Base-by-base conservation (phyloP, 208 protist species). In the Leishmania mexicana region DNA sequence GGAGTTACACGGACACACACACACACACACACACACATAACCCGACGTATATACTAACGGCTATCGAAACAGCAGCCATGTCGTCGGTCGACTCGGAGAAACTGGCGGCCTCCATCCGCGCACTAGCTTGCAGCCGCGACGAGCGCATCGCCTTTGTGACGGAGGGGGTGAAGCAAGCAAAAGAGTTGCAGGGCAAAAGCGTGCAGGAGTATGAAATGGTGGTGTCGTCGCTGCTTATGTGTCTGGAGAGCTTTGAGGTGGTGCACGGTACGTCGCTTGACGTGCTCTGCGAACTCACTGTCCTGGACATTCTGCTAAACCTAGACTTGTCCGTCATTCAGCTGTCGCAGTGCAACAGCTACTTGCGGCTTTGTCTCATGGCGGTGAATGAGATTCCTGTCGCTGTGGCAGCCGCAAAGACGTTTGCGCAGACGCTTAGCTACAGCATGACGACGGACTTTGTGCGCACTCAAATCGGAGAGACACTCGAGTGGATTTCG, bases 331-430 rank as follows among this genome's bases (percentile, higher is more conserved):
- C 94, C 5, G 85, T 91, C 17, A 91, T 89, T 70, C 94, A 96
- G 72, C 60, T 95, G 0, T 92, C 88, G 68, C 92, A 95, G 81
- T 97, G 92, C 79, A 96, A 93, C 81, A 95, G 90, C 83, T 97
- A 96, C 80, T 74, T 96, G 57, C 86, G 86, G 1, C 86, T 97
- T 19, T 97, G 94, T 67, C 83, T 97, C 7, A 76, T 80, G 57
- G 84, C 75, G 24, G 90, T 93, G n/a, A 87, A 80, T 24, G 89
- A 91, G 71, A 75, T 85, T 15, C 76, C 82, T 0, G 76, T 93
- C 15, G 92, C 92, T 51, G 81, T 87, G 0, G 89, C 85, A 31
- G 94, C 90, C 3, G 83, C 92, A 1, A 87, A 89, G 78, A 92
- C 89, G 62, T 96, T 97, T 77, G 83, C 87, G 6, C 85, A 91